Evolutionary conservation across 352 stramenopile species (phyloP), one percentile per base, ranked within the genome.

Genomic region (Lagenidium giganteum): DNA sequence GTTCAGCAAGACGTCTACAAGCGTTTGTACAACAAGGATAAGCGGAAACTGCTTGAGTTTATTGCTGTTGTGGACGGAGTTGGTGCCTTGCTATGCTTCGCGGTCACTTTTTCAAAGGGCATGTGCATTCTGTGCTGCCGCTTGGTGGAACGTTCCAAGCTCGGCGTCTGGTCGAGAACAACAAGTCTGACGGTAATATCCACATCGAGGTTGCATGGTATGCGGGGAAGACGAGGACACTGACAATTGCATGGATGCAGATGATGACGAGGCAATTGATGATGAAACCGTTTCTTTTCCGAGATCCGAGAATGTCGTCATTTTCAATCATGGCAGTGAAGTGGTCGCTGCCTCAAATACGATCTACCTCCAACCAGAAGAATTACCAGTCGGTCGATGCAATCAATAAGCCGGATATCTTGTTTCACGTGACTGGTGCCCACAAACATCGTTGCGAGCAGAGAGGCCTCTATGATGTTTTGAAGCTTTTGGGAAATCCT

Each of bases 61-160:
- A 45, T 53, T 53, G 25, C 35, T 46, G 45, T 18, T 5, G 24
- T 36, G 34, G 35, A 47, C 24, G 45, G 45, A 39, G 34, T 40
- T 53, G 28, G 20, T 6, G 25, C 16, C 17, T 39, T 40, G 25
- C 34, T 35, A 27, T 34, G 21, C 32, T 51, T 33, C 33, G 45
- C 32, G 45, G 36, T 1, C 45, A 47, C 34, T 53, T 53, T 16
- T 53, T 53, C 24, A 36, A 53, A 53, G 45, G 45, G 8, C 33
- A 53, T 39, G 34, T 40, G 35, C 45, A 53, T 20, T 53, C 36
- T 17, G 35, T 53, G 13, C 45, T 47, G 17, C 36, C 34, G 21
- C 45, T 25, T 32, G 45, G 45, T 39, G 37, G 45, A 30, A 20
- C 13, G n/a, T 53, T 40, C 29, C 33, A 27, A 38, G 28, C 47